These are phyloP conservation scores for Cyclospora cayetanensis DNA, from an alignment of 169 alveolate species.

Conservation along the genomic window DNA sequence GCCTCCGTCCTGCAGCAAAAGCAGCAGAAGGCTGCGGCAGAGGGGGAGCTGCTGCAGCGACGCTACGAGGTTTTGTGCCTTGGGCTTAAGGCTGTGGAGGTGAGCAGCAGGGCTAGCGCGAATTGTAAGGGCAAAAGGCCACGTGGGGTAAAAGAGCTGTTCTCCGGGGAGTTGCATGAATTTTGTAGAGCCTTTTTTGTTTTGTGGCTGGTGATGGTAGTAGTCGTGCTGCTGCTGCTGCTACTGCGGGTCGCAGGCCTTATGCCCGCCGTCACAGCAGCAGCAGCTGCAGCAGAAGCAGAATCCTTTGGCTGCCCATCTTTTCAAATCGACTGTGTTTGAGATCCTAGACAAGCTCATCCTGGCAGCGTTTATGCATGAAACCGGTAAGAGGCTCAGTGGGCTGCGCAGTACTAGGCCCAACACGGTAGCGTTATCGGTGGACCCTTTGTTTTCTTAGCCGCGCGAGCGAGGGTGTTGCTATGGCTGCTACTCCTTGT, in stretches of 20 bases:
- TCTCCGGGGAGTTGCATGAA: no score
- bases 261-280: background rate
- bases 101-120: background rate
- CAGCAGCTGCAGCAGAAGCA: slow-evolving; percentile 41
- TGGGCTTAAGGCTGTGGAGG: slow-evolving; percentile 9
- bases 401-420: no score
- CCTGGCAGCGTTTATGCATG: background rate
- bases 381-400: background rate
- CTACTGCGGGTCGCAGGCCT: background rate
- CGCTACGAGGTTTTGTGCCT: slow-evolving; percentile 3
- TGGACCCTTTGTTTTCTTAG: no score
- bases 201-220: background rate
- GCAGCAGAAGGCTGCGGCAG: slow-evolving; percentile 44
- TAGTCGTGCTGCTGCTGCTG: slow-evolving; percentile 1
- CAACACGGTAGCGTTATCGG: no score
- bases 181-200: no score
- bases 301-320: background rate
- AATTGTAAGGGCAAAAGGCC: no score
- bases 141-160: no score
- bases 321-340: background rate
- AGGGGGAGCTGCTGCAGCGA: slow-evolving; percentile 46
- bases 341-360: slow-evolving; percentile 7
- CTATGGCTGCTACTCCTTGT: background rate
- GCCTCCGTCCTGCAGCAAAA: slow-evolving; percentile 39
- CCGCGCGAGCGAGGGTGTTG: no score